phyloP scores from a whole-genome alignment of 805 yeast species.

The Saturnispora besseyi region DNA sequence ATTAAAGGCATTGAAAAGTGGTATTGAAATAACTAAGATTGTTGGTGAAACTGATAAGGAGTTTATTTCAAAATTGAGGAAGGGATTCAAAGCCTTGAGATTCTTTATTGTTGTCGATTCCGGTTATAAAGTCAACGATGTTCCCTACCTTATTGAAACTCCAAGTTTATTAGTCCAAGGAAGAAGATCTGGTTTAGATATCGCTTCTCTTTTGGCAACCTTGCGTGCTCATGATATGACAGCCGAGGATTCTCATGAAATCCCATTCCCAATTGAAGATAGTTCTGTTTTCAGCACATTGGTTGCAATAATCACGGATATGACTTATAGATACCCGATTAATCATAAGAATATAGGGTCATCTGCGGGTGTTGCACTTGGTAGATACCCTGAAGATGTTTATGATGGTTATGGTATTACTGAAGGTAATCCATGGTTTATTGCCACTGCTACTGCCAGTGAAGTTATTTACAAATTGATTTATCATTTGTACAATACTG shows the following conservation, averaged over 20 bases:
- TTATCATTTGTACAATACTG: conserved; percentile 31
- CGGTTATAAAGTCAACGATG: conserved; percentile 32
- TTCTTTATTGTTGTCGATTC: conserved; percentile 32
- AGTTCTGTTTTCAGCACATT: conserved; percentile 54
- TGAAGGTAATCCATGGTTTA: conserved; percentile 93
- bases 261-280: conserved; percentile 60
- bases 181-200: conserved; percentile 64
- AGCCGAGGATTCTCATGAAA: conserved; percentile 27
- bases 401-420: conserved; percentile 66
- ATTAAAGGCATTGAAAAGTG: conserved; percentile 56
- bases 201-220: conserved; percentile 54
- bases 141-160: conserved; percentile 62
- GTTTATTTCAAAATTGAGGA: conserved; percentile 26
- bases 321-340: conserved; percentile 70
- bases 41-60: conserved; percentile 20
- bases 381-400: conserved; percentile 88
- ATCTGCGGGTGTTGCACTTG: conserved; percentile 56
- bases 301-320: conserved; percentile 50
- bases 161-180: conserved; percentile 36
- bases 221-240: conserved; percentile 38
- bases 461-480: conserved; percentile 52
- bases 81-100: conserved; percentile 29
- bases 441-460: conserved; percentile 62
- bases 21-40: conserved; percentile 32
- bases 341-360: conserved; percentile 42